Evolutionary conservation across 768 basidiomycete species (phyloP).

Genomic region (Boletus rubescentipes): DNA sequence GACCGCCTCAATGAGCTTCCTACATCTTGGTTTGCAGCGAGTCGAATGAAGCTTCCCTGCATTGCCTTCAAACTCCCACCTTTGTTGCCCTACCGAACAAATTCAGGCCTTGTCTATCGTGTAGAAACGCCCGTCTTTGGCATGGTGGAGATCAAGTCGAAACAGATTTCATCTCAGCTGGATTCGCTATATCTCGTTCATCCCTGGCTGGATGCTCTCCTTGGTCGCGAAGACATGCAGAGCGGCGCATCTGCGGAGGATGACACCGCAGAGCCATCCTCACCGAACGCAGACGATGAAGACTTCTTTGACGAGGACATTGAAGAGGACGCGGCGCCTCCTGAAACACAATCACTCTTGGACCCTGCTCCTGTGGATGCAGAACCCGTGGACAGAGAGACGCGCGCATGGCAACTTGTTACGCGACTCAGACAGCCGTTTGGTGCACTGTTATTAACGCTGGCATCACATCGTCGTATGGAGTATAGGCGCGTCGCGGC

Average conservation of each 20-base stretch:
- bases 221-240: neutral
- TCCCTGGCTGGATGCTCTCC: constrained; percentile 1
- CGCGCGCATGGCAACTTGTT: neutral
- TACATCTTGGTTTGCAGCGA: neutral
- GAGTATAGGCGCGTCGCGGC: constrained; percentile 5
- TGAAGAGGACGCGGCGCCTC: no score
- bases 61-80: neutral
- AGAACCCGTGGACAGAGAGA: neutral
- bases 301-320: no score
- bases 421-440: neutral
- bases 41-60: constrained; percentile 7
- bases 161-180: neutral
- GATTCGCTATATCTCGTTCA: neutral
- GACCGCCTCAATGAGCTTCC: no score
- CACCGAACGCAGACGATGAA: no score
- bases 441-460: neutral
- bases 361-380: no score
- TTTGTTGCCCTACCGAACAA: neutral
- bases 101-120: neutral
- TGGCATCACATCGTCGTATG: neutral
- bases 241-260: no score
- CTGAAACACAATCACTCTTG: no score
- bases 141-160: neutral
- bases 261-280: no score
- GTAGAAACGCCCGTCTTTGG: neutral